phyloP scores from a whole-genome alignment of 2,329 filamentous ascomycete genomes.

The Alternaria incomplexa region DNA sequence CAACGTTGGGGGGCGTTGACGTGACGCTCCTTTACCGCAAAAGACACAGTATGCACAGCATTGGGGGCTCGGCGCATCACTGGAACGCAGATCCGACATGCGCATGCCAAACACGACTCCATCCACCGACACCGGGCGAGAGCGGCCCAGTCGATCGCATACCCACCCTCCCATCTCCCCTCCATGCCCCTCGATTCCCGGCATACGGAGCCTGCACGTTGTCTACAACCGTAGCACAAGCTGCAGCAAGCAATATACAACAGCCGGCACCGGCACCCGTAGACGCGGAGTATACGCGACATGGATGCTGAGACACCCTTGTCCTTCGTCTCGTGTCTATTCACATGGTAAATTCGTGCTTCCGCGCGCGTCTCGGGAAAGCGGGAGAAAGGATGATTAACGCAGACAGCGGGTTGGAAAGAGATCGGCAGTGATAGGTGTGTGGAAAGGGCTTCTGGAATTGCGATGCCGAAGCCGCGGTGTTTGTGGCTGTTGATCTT shows the following conservation, averaged over 20 bases:
- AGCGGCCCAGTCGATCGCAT: neutral
- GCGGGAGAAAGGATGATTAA: neutral
- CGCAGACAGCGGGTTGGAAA: neutral
- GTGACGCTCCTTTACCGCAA: neutral
- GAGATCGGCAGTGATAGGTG: neutral
- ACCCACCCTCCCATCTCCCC: neutral
- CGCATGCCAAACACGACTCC: accelerated
- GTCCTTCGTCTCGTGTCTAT: neutral
- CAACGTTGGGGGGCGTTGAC: neutral
- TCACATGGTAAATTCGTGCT: neutral
- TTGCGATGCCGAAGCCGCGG: neutral
- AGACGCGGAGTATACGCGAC: neutral
- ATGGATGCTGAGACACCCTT: neutral
- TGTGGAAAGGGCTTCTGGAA: neutral
- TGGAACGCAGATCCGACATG: neutral
- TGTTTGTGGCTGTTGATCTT: neutral
- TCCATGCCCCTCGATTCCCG: neutral
- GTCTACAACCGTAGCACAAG: neutral
- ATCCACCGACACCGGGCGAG: neutral
- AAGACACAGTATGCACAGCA: neutral
- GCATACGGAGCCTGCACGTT: neutral
- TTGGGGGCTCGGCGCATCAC: neutral
- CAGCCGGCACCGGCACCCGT: neutral
- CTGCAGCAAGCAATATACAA: neutral
- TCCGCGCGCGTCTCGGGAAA: neutral